Evolutionary conservation across 805 yeast species (phyloP), one percentile per base, ranked within the genome.

Genomic region (Hanseniaspora singularis): DNA sequence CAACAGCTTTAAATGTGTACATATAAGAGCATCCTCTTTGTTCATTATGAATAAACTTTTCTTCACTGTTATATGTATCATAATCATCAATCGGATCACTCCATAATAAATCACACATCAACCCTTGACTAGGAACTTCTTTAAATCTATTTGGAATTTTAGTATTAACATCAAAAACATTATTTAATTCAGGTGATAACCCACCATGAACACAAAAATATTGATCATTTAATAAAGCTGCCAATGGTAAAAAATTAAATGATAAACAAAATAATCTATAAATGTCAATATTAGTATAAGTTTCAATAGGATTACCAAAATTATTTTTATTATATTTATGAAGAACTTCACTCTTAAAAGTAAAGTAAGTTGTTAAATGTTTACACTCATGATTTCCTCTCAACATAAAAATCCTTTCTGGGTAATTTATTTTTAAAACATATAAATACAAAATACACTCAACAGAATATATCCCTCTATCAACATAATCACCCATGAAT

Each of bases 121-220:
- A 63, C 0, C 98, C 98, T 51, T 78, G 74, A 2, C 95, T 82
- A 6, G 98, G 97, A 23, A 95, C 95, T 59, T 87, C 95, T 49
- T 81, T 70, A 66, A 88, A 89, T 53, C 98, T 72, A 63, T 88
- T 77, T 11, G 37, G 33, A 32, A 48, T 48, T 33, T 89, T 66
- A 31, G 64, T 68, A 26, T 72, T 70, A 28, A 89, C 64, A 58
- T 87, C 96, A 38, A 76, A 77, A 33, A 85, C 67, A 1, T 79
- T 66, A 46, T 70, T 72, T 52, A 89, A 66, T 46, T 86, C 92
- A 4, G 95, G 96, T 9, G 95, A 84, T 11, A 89, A 69, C 12
- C 97, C 97, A 44, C 97, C 98, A 60, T 89, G 98, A 44, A 87
- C 94, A 63, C 97, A 89, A 60, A 89, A 81, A 55, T 88, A 89